Evolutionary conservation across 202 grass and related monocot genomes (phyloP), one percentile per base, ranked within the genome.

Genomic region (Panicum hallii): DNA sequence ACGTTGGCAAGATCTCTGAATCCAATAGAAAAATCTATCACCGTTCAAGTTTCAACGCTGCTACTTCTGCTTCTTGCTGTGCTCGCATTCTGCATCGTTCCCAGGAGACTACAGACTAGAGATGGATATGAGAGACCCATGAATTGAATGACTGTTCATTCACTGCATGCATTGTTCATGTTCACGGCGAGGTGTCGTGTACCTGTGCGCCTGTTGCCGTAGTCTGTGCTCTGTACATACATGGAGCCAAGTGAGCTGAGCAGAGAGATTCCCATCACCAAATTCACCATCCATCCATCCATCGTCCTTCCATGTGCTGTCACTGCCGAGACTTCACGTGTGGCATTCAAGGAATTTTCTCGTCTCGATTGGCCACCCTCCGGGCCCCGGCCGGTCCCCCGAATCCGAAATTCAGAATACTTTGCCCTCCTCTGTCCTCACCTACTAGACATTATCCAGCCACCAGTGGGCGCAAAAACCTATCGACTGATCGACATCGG

Each of bases 271-370:
- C 63, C 81, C 67, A 49, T 68, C 10, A 38, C 36, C 41, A 69
- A n/a, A n/a, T n/a, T n/a, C n/a, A 60, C 46, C 46, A 56, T 43
- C 11, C 16, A 69, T 77, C 46, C 46, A 56, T 43, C 11, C 16
- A 22, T 13, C 30, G 38, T 19, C 30, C 23, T 32, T 45, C 11
- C 81, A 69, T 75, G 62, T 89, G 82, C 67, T 50, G 75, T 69
- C 69, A 70, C 72, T 72, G 54, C 54, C 16, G 63, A 82, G 63
- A 61, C 63, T 46, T 70, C 65, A 77, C 80, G 44, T 80, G 84
- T 41, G 10, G 56, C 26, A 9, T 26, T 26, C 26, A 26, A 26
- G 26, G 26, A 26, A 26, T 26, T 26, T 26, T 26, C 26, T 26
- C 26, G 26, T 26, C 26, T 26, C 26, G 26, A 58, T 9, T 26